Base-by-base conservation (phyloP, 306 rosid genomes). In the Cicer cuneatum region DNA sequence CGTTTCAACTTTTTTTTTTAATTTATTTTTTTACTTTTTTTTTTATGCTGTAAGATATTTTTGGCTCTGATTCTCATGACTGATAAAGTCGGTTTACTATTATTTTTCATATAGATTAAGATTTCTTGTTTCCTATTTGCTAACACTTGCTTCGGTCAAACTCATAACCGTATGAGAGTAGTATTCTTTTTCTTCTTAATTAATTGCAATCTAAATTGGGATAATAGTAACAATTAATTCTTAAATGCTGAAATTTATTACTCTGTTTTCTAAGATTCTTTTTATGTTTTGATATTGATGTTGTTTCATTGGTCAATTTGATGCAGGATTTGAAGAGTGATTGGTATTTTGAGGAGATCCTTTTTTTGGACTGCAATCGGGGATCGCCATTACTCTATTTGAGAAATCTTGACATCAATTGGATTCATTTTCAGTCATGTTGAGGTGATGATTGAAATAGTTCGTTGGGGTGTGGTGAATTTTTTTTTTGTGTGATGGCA, bases 281-380 rank as follows among this genome's bases (percentile, higher is more conserved):
- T 69, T 67, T 42, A 10, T 21, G 2, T 15, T 48, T 1, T 45
- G 65, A 47, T 49, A 24, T 57, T 83, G 13, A 74, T 75, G 63
- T 72, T 72, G 72, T 70, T 66, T 14, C 42, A 2, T 69, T 67
- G 48, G 73, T 65, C 43, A 60, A 43, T 69, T 69, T 76, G 84
- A 74, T 81, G 73, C 96, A 90, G 98, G 92, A 74, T 73, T 81
- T 33, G 48, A 37, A 71, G 52, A 70, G 54, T 41, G 68, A 71
- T 76, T 87, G 74, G 66, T 59, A 77, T 45, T 62, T 21, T 19
- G 49, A 51, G 45, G 47, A 59, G 60, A 45, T 75, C 18, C 33
- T 57, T 75, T 70, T 71, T 37, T 46, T 24, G 66, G 71, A 68
- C 40, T 64, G 10, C 45, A n/a, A 48, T 57, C 57, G 43, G 21